A percentile compares a stretch with the other conserved stretches of the same genome.
Evolutionary conservation across 176 grass and related monocot genomes (phyloP).

Genomic region (Tillandsia leiboldiana): DNA sequence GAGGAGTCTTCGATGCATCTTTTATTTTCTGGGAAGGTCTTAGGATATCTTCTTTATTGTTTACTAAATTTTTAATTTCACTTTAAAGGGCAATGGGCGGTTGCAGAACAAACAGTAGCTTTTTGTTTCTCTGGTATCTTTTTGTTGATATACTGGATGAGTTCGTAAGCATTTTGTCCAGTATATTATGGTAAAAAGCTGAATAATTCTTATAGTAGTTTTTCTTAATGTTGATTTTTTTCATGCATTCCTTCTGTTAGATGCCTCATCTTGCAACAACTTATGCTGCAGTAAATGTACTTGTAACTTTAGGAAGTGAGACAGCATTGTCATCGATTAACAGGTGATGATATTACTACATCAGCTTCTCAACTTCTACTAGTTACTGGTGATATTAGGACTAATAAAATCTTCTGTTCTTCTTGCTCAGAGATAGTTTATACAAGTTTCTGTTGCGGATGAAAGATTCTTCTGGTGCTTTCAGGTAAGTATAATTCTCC

Average conservation of each 20-base stretch:
- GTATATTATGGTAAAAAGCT: not conserved
- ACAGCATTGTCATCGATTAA: constrained; percentile 78
- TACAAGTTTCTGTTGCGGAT: constrained; percentile 63
- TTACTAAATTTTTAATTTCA: too few species aligned
- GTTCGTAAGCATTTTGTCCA: not conserved
- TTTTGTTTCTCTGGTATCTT: not conserved
- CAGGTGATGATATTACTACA: constrained; percentile 38
- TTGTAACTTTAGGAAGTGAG: constrained; percentile 73
- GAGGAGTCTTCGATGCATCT: too few species aligned
- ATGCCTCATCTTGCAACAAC: constrained; percentile 94
- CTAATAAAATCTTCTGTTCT: constrained; percentile 12
- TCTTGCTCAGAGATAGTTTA: constrained; percentile 48
- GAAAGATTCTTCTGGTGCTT: constrained; percentile 85
- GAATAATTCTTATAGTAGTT: constrained; percentile 13
- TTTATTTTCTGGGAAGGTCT: too few species aligned
- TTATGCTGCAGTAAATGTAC: constrained; percentile 90
- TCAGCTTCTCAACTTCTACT: constrained; percentile 12
- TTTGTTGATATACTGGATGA: not conserved
- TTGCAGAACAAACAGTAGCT: not conserved
- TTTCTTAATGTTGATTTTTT: constrained; percentile 10
- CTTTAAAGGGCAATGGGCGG: too few species aligned
- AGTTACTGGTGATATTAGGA: constrained; percentile 6
- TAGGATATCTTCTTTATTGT: too few species aligned
- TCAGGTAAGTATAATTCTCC: constrained; percentile 40
- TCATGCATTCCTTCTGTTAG: constrained; percentile 19